Evolutionary conservation across 768 basidiomycete genomes (phyloP), one percentile per base, ranked within the genome.

Genomic region (Fibroporia radiculosa): DNA sequence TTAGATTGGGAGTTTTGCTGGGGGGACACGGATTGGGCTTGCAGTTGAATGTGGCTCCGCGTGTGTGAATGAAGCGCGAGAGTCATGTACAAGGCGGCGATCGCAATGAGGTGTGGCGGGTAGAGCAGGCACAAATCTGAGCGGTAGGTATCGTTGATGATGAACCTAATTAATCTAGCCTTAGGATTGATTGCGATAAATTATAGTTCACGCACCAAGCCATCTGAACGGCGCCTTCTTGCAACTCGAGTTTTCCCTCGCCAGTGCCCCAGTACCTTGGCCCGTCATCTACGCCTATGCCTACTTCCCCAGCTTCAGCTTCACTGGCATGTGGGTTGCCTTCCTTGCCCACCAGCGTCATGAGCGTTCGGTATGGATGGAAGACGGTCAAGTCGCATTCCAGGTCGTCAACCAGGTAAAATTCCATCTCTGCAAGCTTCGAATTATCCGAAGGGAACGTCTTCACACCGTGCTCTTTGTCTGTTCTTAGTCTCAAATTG

Each of bases 391-490:
- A 69, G 63, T 98, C 91, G 56, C 95, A 97, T 62, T 96, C 93
- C 22, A 98, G 76, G 60, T 99, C 93, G 58, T 91, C 91, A 19
- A 99, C 83, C 8, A 98, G 80, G 66, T 95, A 98, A 67, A 98
- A 98, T 61, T 98, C 95, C 93, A 97, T 97, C 62, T 99, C 96
- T 3, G 93, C 96, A 12, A 99, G 70, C 58, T 91, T 93, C 10
- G 84, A 77, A 56, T 93, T 86, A 59, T 96, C 93, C 0, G 84
- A 75, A 0, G 87, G 80, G 58, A 96, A 95, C n/a, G 74, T 65
- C 58, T 86, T 84, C 59, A 85, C 70, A 4, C 74, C 77, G 56
- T 88, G 87, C 16, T 78, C 80, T 42, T 81, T 78, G 43, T 73
- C 77, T 26, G 16, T 11, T 28, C 18, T 27, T 10, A 46, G 41